Evolutionary conservation across 768 basidiomycete species (phyloP).

Genomic region (Podaxis sp.): DNA sequence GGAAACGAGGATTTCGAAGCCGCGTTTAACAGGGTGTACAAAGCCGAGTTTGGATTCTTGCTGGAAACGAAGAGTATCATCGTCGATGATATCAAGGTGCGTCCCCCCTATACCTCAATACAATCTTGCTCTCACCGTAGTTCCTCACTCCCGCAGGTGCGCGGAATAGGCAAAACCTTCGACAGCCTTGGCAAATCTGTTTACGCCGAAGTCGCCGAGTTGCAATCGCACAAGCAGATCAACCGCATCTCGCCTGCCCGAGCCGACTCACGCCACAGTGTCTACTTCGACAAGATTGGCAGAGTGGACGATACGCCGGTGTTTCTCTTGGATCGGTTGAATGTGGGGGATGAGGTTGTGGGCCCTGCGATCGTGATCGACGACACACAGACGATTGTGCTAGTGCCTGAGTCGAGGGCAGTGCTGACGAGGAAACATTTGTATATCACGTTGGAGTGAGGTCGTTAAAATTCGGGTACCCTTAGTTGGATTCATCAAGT

Average conservation of each 20-base stretch:
- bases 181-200: slow-evolving; percentile 79
- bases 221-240: slow-evolving; percentile 27
- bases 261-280: slow-evolving; percentile 57
- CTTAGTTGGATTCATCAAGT: too few species aligned
- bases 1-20: slow-evolving; percentile 72
- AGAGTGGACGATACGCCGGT: slow-evolving; percentile 80
- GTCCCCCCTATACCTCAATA: background rate
- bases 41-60: slow-evolving; percentile 88
- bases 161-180: slow-evolving; percentile 89
- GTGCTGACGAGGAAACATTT: slow-evolving; percentile 71
- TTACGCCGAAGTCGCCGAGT: slow-evolving; percentile 65
- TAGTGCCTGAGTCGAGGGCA: slow-evolving; percentile 72
- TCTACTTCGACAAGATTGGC: slow-evolving; percentile 83
- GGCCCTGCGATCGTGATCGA: slow-evolving; percentile 97
- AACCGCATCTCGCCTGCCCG: slow-evolving; percentile 39
- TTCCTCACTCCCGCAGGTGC: slow-evolving; percentile 38
- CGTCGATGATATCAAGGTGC: slow-evolving; percentile 89
- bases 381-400: slow-evolving; percentile 91
- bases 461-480: too few species aligned
- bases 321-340: slow-evolving; percentile 64
- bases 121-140: background rate
- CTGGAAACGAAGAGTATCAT: slow-evolving; percentile 81
- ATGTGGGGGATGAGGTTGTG: slow-evolving; percentile 66
- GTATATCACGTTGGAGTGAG: slow-evolving; percentile 46
- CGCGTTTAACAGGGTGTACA: slow-evolving; percentile 81